phyloP scores from a whole-genome alignment of 257 asterid genomes.

The Handroanthus guayacan region DNA sequence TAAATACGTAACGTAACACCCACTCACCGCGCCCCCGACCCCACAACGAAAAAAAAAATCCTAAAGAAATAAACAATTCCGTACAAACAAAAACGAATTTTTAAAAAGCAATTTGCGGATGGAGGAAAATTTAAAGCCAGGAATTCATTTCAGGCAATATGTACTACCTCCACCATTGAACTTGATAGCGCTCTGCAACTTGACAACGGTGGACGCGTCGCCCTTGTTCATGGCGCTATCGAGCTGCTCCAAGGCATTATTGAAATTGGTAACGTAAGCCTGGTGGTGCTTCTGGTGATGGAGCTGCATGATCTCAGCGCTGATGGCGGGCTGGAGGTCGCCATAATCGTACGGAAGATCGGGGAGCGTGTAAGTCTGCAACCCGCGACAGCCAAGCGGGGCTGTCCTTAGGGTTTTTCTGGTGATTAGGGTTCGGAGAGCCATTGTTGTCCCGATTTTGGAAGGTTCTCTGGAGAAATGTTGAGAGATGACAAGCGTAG shows the following conservation, averaged over 20 bases:
- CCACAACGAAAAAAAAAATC: neutral
- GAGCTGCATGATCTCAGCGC: conserved; percentile 91
- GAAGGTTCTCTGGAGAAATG: conserved; percentile 23
- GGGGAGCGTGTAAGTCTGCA: conserved; percentile 76
- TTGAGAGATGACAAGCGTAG: neutral
- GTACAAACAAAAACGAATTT: no score
- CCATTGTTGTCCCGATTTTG: conserved; percentile 51
- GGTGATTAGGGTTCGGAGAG: conserved; percentile 61
- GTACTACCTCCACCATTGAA: conserved; percentile 91
- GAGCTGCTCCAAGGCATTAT: conserved; percentile 89
- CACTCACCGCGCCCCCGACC: neutral
- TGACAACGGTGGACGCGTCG: conserved; percentile 69
- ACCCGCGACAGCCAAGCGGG: conserved; percentile 56
- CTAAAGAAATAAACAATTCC: neutral
- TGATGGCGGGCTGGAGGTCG: conserved; percentile 86
- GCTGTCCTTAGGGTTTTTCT: conserved; percentile 43
- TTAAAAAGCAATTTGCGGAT: no score
- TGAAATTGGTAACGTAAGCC: conserved; percentile 87
- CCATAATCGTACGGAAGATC: conserved; percentile 91
- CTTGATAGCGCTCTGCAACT: conserved; percentile 90
- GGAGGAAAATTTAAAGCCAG: neutral
- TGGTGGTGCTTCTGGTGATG: conserved; percentile 99
- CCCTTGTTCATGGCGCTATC: conserved; percentile 70
- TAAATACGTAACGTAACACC: neutral
- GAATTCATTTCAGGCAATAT: conserved; percentile 7